Base-by-base conservation (phyloP, 768 basidiomycete genomes). In the Rhizopogon vesiculosus region DNA sequence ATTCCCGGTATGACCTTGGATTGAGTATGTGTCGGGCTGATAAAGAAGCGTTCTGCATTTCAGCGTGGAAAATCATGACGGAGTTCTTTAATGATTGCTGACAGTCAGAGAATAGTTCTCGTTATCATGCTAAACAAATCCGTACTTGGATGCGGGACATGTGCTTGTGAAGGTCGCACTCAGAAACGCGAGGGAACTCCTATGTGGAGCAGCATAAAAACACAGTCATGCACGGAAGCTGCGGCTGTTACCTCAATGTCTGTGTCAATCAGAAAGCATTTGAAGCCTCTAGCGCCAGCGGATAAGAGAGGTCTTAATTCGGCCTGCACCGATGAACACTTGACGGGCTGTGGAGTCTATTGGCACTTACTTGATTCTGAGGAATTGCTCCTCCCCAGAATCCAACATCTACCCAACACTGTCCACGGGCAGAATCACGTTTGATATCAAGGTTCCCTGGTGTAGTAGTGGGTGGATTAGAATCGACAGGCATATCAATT, bases 401-500 rank as follows among this genome's bases (percentile, higher is more conserved):
- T 77, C 80, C 73, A 87, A 73, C 40, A 91, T 85, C 72, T 90
- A 92, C 7, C 89, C 83, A 42, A 83, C 78, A 72, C 64, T 93
- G 86, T 2, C 82, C 84, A 48, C 69, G 62, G 3, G 96, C 92
- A 1, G 86, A 89, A 7, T 67, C 65, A 5, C 83, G 79, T 75
- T 98, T 98, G 22, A 73, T 62, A 44, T 82, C 71, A 8, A 98
- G 78, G 64, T 96, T 85, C 5, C 72, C 73, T 7, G 92, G 79
- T 0, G 92, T 94, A 1, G 93, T 95, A 0, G 97, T 98, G 0
- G 97, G 93, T 2, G 96, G 96, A 53, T 98, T 90, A 2, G 94
- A 96, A 71, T 99, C 97, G 53, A 98, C 76, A 3, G 96, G 97
- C 96, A 98, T 99, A 72, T 98, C 97, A 31, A 98, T 86, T 25